Evolutionary conservation across 164 flowering plant genomes (phyloP), one percentile per base, ranked within the genome.

Genomic region (Hamamelis virginiana): DNA sequence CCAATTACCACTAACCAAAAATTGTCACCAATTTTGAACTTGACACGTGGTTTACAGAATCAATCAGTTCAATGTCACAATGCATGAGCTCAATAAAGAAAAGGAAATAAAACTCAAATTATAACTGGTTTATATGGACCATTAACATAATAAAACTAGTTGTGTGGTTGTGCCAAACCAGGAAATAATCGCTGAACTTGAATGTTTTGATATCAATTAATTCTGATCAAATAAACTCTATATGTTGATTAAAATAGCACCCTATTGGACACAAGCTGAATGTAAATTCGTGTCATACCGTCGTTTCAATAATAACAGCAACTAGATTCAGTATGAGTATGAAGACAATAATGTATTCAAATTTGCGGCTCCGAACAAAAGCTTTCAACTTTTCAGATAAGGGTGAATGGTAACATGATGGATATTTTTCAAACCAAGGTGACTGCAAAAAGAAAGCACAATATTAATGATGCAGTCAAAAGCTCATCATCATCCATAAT

Each of bases 261-360:
- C 3, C 18, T 16, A 21, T 9, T 6, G 14, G 11, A 6, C 8
- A 22, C 16, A 69, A n/a, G 19, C 10, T 14, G 57, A 22, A 22
- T 27, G 58, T 18, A 50, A 46, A 52, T 28, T 48, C 16, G 53
- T 50, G 38, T 13, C 84, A 66, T 88, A 95, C 98, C 94, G 94
- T 90, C 68, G 99, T 90, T 82, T 95, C 99, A 75, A 88, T 78
- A 62, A 91, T 74, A 46, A 95, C 99, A 56, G 98, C 85, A 69
- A 81, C 76, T 23, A 95, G 78, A 76, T 95, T 95, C 74, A 95
- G 63, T 59, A 91, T 12, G 33, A 95, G 92, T 65, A 95, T 62
- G 76, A 78, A 80, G 60, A 82, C 87, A 69, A 92, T 59, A 6
- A 84, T 58, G 75, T 95, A 86, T 69, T 86, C 97, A 80, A 95